These are phyloP conservation scores for Candida albicans DNA, from an alignment of 1,139 yeast species.

Conservation along the genomic window DNA sequence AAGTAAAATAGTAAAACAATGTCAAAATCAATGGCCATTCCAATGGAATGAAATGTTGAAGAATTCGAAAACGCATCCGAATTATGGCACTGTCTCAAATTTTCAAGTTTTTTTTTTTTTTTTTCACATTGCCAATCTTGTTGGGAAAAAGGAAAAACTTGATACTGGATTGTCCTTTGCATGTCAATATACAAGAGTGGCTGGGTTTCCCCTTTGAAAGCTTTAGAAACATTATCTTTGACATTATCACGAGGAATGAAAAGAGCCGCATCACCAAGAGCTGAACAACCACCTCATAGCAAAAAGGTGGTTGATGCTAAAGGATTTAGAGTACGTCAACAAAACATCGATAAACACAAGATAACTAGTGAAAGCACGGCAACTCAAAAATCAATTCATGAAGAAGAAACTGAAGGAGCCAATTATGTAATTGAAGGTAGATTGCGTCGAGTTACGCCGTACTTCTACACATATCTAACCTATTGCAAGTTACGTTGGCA, in stretches of 20 bases:
- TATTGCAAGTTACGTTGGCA: conserved; percentile 93
- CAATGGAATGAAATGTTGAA: too few relatives aligned
- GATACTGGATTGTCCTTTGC: not conserved
- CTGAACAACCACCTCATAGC: conserved; percentile 14
- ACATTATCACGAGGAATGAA: conserved; percentile 17
- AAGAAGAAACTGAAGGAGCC: conserved; percentile 57
- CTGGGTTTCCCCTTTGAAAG: not conserved
- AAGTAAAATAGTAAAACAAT: too few relatives aligned
- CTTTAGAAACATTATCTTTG: not conserved
- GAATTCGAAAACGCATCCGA: too few relatives aligned
- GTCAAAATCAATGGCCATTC: too few relatives aligned
- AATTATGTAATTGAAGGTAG: conserved; percentile 55
- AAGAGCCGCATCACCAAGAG: conserved; percentile 21
- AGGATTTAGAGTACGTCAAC: conserved; percentile 52
- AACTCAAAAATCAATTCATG: conserved; percentile 44
- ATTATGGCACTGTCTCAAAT: too few relatives aligned
- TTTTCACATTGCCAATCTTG: not conserved
- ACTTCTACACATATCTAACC: conserved; percentile 84
- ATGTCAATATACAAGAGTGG: not conserved
- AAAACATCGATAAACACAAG: conserved; percentile 42
- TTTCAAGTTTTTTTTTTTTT: too few relatives aligned
- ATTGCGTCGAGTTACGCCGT: conserved; percentile 77
- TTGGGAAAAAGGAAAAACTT: not conserved
- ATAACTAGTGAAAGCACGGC: conserved; percentile 24
- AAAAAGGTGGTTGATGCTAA: conserved; percentile 39